phyloP scores from a whole-genome alignment of 2,329 filamentous ascomycete genomes.

The Aspergillus uvarum region DNA sequence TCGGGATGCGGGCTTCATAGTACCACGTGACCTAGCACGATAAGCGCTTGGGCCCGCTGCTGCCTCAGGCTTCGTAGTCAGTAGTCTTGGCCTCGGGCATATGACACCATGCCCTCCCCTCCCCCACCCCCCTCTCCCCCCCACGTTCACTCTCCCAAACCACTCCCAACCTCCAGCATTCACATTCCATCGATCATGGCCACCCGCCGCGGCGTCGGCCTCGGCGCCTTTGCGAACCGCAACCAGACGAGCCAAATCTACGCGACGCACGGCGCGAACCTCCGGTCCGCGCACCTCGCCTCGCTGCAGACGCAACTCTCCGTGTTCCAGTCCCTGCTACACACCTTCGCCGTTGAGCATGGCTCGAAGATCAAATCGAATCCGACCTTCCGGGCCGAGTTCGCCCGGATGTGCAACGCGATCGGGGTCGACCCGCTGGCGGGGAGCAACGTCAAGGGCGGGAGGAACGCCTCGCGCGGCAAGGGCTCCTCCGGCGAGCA shows the following conservation, averaged over 20 bases:
- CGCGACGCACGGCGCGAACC: constrained; percentile 80
- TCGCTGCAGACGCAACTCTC: constrained; percentile 90
- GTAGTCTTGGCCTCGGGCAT: neutral
- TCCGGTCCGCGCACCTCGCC: constrained; percentile 80
- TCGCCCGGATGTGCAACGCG: constrained; percentile 95
- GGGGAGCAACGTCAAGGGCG: constrained; percentile 56
- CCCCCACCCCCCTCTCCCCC: neutral
- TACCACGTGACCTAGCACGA: constrained; percentile 22
- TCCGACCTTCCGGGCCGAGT: constrained; percentile 91
- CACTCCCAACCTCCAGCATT: neutral
- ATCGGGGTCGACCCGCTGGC: constrained; percentile 95
- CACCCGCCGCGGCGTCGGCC: constrained; percentile 68
- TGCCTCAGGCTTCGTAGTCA: too few relatives aligned
- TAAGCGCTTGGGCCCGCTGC: constrained; percentile 8
- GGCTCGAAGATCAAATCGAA: constrained; percentile 94
- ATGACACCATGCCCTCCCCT: neutral
- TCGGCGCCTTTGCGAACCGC: constrained; percentile 84
- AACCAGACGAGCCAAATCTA: constrained; percentile 85
- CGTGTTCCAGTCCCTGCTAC: constrained; percentile 91
- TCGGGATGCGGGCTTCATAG: constrained; percentile 20
- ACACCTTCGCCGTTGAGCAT: constrained; percentile 94
- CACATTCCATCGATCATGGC: constrained; percentile 38
- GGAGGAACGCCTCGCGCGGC: constrained; percentile 37
- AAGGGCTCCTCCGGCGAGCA: constrained; percentile 46
- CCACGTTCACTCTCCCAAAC: neutral